Evolutionary conservation across 352 stramenopile species (phyloP), one percentile per base, ranked within the genome.

Genomic region (Globisporangium solare): DNA sequence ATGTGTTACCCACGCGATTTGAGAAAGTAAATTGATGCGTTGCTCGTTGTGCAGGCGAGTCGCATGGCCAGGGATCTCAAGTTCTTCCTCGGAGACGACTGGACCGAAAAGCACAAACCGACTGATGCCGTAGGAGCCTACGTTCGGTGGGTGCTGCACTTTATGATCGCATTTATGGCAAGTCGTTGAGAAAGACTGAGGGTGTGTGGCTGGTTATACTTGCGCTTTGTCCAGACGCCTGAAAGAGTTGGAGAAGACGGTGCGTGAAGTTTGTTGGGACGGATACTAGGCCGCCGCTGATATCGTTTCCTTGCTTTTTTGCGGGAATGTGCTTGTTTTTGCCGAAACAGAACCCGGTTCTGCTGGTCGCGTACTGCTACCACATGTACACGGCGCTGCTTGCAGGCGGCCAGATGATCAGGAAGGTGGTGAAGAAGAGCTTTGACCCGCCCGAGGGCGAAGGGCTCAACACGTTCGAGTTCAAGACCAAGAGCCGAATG

Each of bases 321-420:
- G 8, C n/a, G 15, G 46, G 12, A 13, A n/a, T 45, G 22, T 21
- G 15, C 5, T 32, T 27, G n/a, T 32, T 47, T n/a, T 6, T 14
- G 17, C 15, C n/a, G n/a, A 6, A 35, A 8, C 52, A 84, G 74
- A 55, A 90, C 56, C 80, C 80, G 14, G 67, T 68, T n/a, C 53
- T 90, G 48, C 64, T 88, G 24, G 51, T 87, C 32, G 61, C 77
- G 41, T 87, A 90, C 59, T 73, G 66, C 51, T 90, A 87, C 53
- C 80, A 90, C 67, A 83, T 88, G 80, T 90, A 87, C 63, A 80
- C 75, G 61, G 75, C 77, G 47, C 71, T 88, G 56, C 70, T 90
- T 5, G 75, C 78, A 5, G 77, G 78, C 6, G 80, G 80, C 0
- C 69, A 74, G 56, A 79, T 84, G 53, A 85, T 88, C 51, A 70